phyloP scores from a whole-genome alignment of 2,329 filamentous ascomycete species.

The Cladosporium austrohemisphaericum region DNA sequence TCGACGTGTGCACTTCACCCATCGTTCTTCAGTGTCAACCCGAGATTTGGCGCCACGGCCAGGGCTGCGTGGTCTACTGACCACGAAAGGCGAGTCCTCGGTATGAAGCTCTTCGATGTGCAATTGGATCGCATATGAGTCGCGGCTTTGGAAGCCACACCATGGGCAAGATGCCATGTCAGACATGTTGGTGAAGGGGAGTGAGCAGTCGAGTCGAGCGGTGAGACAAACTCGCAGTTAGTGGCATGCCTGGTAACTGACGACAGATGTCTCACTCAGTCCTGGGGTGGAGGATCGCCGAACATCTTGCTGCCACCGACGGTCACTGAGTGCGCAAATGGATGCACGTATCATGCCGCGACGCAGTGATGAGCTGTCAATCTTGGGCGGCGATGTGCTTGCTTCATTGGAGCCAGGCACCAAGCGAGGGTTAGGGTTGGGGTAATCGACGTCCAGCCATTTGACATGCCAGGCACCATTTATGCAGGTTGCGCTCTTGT shows the following conservation, averaged over 20 bases:
- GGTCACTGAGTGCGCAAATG: too few relatives aligned
- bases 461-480: too few relatives aligned
- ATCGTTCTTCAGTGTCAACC: neutral
- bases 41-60: neutral
- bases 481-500: too few relatives aligned
- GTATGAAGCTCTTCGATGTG: slow-evolving; percentile 35
- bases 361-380: too few relatives aligned
- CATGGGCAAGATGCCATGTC: slow-evolving; percentile 4
- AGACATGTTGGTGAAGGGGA: slow-evolving; percentile 10
- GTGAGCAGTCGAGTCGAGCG: neutral
- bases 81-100: slow-evolving; percentile 27
- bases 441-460: too few relatives aligned
- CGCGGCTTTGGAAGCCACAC: slow-evolving; percentile 26
- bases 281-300: neutral
- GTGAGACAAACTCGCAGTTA: slow-evolving; percentile 1
- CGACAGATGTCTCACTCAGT: slow-evolving; percentile 1
- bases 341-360: too few relatives aligned
- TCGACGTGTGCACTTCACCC: slow-evolving; percentile 38
- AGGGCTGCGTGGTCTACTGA: neutral
- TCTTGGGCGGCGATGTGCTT: too few relatives aligned
- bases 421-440: too few relatives aligned
- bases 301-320: too few relatives aligned
- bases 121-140: slow-evolving; percentile 26
- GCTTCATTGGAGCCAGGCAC: too few relatives aligned
- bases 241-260: slow-evolving; percentile 9